Evolutionary conservation across 2,329 filamentous ascomycete genomes (phyloP), one percentile per base, ranked within the genome.

Genomic region (Xylariaceae sp.): DNA sequence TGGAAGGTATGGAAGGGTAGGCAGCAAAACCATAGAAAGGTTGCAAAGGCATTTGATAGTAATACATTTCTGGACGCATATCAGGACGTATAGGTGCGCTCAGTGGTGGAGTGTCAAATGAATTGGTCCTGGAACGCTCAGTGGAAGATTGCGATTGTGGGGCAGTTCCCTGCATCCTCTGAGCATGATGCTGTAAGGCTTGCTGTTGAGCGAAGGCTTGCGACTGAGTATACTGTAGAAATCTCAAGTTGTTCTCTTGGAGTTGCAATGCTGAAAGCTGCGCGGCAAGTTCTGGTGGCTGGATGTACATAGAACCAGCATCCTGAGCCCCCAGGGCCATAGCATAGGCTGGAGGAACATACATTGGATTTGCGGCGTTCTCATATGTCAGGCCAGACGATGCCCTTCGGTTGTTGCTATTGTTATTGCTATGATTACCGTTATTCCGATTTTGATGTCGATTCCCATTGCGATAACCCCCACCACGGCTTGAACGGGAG

Each of bases 101-200:
- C 33, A 86, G 69, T 4, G 85, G 85, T 16, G 82, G 78, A 52
- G 82, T 86, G 65, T 88, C 85, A 65, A 87, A 84, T 11, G 85
- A 87, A 67, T 83, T 86, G 6, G 84, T 87, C 59, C 86, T 80
- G 33, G 84, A 82, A 61, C 86, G 74, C 65, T 84, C 78, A 26
- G 74, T 67, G 49, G 78, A 68, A 54, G 77, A 67, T 62, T 75
- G 70, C 34, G 74, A 58, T 51, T 75, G 69, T 44, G 69, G 52
- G 23, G 63, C 58, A 56, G 65, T 70, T 48, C 70, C 71, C 61
- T 75, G 76, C 68, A 78, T 73, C 68, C 74, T 78, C 66, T 75
- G 77, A 50, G 73, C 76, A 70, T 75, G n/a, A n/a, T n/a, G 78
- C 57, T 78, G 73, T 54, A 78, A 62, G 19, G 72, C 74, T 53